Evolutionary conservation across 768 basidiomycete species (phyloP).

Genomic region (Melanogaster broomeanus): DNA sequence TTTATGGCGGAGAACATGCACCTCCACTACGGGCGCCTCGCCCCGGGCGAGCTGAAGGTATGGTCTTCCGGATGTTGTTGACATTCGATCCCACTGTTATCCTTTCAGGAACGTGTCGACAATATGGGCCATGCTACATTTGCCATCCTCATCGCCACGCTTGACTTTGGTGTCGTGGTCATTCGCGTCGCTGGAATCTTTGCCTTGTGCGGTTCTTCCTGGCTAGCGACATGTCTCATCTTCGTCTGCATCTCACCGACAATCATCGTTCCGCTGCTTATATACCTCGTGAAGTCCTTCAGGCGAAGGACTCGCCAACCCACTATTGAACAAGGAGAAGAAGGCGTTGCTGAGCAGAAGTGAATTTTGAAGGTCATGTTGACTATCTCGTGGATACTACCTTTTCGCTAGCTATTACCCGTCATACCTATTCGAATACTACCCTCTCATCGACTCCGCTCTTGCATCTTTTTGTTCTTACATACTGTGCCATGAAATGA

Average conservation of each 20-base stretch:
- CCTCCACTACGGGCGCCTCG: constrained; percentile 20
- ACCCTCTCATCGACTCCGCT: no score
- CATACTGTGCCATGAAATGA: no score
- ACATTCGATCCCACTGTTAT: no score
- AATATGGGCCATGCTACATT: constrained; percentile 15
- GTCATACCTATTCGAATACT: no score
- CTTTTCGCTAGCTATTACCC: no score
- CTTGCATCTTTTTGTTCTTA: no score
- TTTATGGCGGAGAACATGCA: constrained; percentile 1
- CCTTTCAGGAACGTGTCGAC: no score
- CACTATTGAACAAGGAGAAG: not conserved
- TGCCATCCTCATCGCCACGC: constrained; percentile 12
- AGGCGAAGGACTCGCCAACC: not conserved
- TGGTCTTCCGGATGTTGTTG: no score
- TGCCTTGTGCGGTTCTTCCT: constrained; percentile 13
- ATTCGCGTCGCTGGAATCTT: constrained; percentile 17
- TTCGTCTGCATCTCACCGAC: constrained; percentile 9
- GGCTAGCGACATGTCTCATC: constrained; percentile 10
- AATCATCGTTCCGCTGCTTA: constrained; percentile 3
- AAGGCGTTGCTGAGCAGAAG: not conserved
- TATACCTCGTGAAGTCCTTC: not conserved
- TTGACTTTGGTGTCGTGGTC: constrained; percentile 19
- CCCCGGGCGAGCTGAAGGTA: constrained; percentile 24
- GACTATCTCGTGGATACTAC: no score
- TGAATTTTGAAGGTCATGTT: no score